Evolutionary conservation across 2,329 filamentous ascomycete genomes (phyloP).

Genomic region (Fusarium sp.): DNA sequence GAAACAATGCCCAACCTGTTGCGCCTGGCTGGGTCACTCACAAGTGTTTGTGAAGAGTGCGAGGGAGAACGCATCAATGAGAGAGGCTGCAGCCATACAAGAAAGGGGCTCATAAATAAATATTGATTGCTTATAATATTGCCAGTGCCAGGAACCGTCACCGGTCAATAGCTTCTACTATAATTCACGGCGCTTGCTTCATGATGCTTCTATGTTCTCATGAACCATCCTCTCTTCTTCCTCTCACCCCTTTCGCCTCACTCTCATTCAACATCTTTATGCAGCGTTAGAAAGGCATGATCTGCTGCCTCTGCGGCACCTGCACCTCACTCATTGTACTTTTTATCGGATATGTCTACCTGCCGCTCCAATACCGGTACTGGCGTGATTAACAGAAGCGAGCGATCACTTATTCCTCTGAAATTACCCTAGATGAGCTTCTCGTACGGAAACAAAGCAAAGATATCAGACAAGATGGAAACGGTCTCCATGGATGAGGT

Average conservation of each 20-base stretch:
- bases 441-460: too few species aligned
- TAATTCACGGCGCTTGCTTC: accelerated
- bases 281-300: not conserved
- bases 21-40: too few species aligned
- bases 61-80: too few species aligned
- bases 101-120: too few species aligned
- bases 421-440: not conserved
- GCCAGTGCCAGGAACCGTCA: not conserved
- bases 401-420: accelerated
- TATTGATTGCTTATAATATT: not conserved
- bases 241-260: not conserved
- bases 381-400: accelerated
- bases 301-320: not conserved
- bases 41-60: not conserved
- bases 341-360: not conserved
- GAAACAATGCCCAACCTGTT: accelerated
- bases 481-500: too few species aligned
- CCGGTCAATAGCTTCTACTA: accelerated
- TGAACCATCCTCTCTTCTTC: too few species aligned
- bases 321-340: not conserved
- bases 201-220: accelerated
- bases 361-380: not conserved
- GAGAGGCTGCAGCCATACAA: too few species aligned
- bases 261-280: not conserved
- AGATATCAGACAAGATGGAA: too few species aligned